A percentile compares a stretch with the other conserved stretches of the same genome.
These are phyloP conservation scores for Blastobotrys proliferans DNA, from an alignment of 1,139 yeast genomes.

Conservation along the genomic window DNA sequence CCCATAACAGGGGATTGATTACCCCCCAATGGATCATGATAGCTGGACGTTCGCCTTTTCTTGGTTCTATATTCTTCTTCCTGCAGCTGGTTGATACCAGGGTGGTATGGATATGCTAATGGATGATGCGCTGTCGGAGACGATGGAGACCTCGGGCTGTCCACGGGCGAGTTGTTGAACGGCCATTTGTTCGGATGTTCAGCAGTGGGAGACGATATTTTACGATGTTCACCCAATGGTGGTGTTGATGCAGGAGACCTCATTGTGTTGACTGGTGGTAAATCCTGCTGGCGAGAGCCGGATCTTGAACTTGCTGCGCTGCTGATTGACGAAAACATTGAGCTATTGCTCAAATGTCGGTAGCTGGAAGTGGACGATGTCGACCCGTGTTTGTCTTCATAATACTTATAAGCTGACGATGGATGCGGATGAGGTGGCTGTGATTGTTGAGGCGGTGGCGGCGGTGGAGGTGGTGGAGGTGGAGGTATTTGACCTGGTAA, in stretches of 20 bases:
- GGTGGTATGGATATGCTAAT: slow-evolving; percentile 5
- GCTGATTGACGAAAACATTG: no score
- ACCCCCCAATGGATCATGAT: slow-evolving; percentile 29
- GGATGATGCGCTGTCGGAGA: slow-evolving; percentile 2
- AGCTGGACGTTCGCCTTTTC: slow-evolving; percentile 30
- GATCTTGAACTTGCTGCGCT: neutral
- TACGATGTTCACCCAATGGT: slow-evolving; percentile 1
- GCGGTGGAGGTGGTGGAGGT: slow-evolving; percentile 5
- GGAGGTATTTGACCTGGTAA: slow-evolving; percentile 2
- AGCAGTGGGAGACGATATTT: slow-evolving; percentile 2
- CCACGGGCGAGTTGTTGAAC: no score
- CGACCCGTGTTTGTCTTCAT: slow-evolving; percentile 5
- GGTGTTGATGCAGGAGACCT: slow-evolving; percentile 11
- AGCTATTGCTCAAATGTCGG: neutral
- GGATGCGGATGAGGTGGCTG: slow-evolving; percentile 10
- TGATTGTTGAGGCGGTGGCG: slow-evolving; percentile 1
- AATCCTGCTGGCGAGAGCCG: slow-evolving; percentile 5
- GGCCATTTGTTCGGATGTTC: slow-evolving; percentile 4
- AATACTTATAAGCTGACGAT: slow-evolving; percentile 3
- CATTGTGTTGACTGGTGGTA: slow-evolving; percentile 3
- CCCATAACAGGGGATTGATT: slow-evolving; percentile 14
- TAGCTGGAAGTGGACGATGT: neutral
- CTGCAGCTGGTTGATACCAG: slow-evolving; percentile 8
- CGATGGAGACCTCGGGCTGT: no score
- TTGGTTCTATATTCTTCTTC: slow-evolving; percentile 17